These are phyloP conservation scores for Daedaleopsis nitida DNA, from an alignment of 768 basidiomycete species.

Conservation along the genomic window DNA sequence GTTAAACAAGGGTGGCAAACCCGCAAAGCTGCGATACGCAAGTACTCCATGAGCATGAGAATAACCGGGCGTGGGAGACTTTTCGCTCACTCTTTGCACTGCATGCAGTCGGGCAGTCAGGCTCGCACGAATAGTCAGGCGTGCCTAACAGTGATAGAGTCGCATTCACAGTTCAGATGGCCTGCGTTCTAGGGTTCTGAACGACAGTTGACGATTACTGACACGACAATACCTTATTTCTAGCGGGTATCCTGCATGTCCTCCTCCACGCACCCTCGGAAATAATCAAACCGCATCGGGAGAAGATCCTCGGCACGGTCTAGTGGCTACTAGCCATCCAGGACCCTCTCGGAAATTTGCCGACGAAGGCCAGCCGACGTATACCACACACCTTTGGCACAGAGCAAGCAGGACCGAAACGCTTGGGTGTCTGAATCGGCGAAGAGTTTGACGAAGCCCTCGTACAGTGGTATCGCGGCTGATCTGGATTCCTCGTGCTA, in stretches of 20 bases:
- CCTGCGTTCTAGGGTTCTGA: no score
- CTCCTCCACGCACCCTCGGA: conserved; percentile 45
- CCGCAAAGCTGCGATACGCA: no score
- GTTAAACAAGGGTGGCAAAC: no score
- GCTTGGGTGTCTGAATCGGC: conserved; percentile 3
- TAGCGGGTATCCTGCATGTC: conserved; percentile 57
- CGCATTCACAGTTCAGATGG: no score
- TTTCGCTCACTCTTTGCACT: no score
- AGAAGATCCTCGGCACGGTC: conserved; percentile 44
- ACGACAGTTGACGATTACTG: no score
- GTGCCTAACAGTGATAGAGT: no score
- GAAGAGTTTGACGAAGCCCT: conserved; percentile 37
- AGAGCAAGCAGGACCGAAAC: conserved; percentile 1
- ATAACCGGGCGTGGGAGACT: no score
- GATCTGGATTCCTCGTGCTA: conserved; percentile 50
- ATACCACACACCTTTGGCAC: conserved; percentile 13
- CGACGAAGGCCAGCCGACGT: conserved; percentile 38
- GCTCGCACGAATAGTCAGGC: no score
- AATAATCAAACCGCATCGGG: conserved; percentile 40
- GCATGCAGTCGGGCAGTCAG: no score
- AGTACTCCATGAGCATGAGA: no score
- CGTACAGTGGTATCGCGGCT: conserved; percentile 67
- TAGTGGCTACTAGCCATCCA: conserved; percentile 51
- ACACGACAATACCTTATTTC: no score
- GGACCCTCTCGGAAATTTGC: conserved; percentile 55